A percentile compares a stretch with the other conserved stretches of the same genome.
phyloP scores from a whole-genome alignment of 805 yeast species.

The Metschnikowia hibisci region DNA sequence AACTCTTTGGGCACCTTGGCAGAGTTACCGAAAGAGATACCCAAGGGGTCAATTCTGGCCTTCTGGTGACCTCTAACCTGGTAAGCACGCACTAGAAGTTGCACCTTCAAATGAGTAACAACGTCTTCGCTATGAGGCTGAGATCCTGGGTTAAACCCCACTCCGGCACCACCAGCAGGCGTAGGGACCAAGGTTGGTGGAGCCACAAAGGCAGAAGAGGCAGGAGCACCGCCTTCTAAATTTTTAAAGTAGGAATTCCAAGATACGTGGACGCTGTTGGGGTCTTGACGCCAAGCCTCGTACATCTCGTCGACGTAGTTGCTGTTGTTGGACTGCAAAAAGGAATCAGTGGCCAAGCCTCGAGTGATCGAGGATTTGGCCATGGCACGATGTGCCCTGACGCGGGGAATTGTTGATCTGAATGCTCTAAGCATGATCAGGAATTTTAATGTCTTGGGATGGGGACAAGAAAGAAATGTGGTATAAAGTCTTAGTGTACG shows the following conservation, averaged over 20 bases:
- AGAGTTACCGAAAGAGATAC: slow-evolving; percentile 77
- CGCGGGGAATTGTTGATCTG: slow-evolving; percentile 35
- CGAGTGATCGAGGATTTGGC: slow-evolving; percentile 19
- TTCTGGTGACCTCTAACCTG: slow-evolving; percentile 98
- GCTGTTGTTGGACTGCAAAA: slow-evolving; percentile 80
- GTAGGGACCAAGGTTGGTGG: slow-evolving; percentile 89
- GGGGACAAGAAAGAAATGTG: slow-evolving; percentile 4
- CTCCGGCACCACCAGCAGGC: slow-evolving; percentile 71
- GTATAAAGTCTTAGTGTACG: not conserved
- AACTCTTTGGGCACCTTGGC: slow-evolving; percentile 73
- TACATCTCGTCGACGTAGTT: slow-evolving; percentile 97
- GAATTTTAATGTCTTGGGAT: not conserved
- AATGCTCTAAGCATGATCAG: slow-evolving; percentile 41
- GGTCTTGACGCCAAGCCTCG: slow-evolving; percentile 89
- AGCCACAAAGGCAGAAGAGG: slow-evolving; percentile 75
- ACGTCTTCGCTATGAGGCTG: slow-evolving; percentile 56
- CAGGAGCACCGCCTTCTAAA: slow-evolving; percentile 64
- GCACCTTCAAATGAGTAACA: slow-evolving; percentile 87
- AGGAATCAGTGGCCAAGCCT: slow-evolving; percentile 56
- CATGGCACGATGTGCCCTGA: slow-evolving; percentile 30
- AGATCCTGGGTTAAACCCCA: slow-evolving; percentile 50
- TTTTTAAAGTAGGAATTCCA: slow-evolving; percentile 98
- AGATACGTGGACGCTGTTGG: slow-evolving; percentile 84
- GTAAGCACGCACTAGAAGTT: slow-evolving; percentile 94
- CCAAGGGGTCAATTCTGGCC: slow-evolving; percentile 95